Base-by-base conservation (phyloP, 352 stramenopile species). In the Pythium vanterpoolii region DNA sequence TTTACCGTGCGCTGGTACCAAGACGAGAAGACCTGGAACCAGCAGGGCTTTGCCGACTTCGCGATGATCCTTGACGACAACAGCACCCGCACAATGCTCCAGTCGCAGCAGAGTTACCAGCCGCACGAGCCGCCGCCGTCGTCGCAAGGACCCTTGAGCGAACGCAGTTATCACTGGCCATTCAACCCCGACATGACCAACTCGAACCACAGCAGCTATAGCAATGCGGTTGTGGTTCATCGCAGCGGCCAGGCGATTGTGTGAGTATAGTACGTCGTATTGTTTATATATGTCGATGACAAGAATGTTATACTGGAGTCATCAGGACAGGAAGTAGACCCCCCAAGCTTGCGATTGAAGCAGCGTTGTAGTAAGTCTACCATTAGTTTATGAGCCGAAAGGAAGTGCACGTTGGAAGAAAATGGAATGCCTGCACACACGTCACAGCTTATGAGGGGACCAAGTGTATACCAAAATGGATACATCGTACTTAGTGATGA, bases 1-100 rank as follows among this genome's bases (percentile, higher is more conserved):
- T 88, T 88, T 43, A 69, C 46, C 3, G 27, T 73, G 40, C 74
- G 78, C 23, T 88, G 76, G 78, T 54, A 65, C 58, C 39, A 38
- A 66, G 62, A 52, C 49, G 59, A 55, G 42, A 67, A 47, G 48
- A 57, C 34, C 26, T 42, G 50, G 48, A 59, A 54, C 48, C 13
- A 39, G 36, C 48, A 45, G 47, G 18, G 50, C 45, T n/a, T 31
- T 23, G 31, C 28, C 48, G 58, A 65, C 50, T 59, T 59, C 26
- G 48, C 30, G 13, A 58, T 64, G 39, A 64, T 64, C 40, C 43
- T 65, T 33, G 36, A 50, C 38, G 47, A 64, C 14, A 49, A 27
- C 48, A 31, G 18, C 48, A 56, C 47, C 50, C 50, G 38, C 21
- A 57, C 34, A 21, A 34, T 57, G 33, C 50, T 57, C 21, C 33